Base-by-base conservation (phyloP, 768 basidiomycete genomes). In the Pisolithus albus region DNA sequence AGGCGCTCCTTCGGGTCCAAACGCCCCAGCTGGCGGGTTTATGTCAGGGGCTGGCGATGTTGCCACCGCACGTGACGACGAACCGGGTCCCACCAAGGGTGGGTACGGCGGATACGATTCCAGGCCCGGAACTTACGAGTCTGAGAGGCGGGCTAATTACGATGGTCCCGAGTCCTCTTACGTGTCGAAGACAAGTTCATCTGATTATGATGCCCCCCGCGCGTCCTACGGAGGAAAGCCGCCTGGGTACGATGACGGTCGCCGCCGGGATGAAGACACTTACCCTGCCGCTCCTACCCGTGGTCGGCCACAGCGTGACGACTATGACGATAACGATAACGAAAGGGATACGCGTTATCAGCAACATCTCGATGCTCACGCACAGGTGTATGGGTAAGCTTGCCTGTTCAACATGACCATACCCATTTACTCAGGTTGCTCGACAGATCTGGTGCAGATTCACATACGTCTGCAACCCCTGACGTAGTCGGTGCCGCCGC, bases 331-430 rank as follows among this genome's bases (percentile, higher is more conserved):
- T 8, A 21, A 47, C 37, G 52, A 54, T 8, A 44, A 23, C 32
- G 37, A 38, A 36, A 50, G 43, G 55, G 51, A 0, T 54, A 53
- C 19, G 18, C 52, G 19, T 60, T 59, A 64, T 46, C 50, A 46
- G 15, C 13, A 56, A 1, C 66, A 64, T 0, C 47, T 58, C 3
- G 59, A 62, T 18, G 65, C 65, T n/a, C 67, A 67, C 21, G 52
- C 51, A 7, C 67, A 65, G 34, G 67, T 67, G 32, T 69, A 67
- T 28, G 65, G 54, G 65, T 69, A 38, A 55, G 67, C 51, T 19
- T 19, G 24, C 4, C n/a, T 1, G 13, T 5, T 15, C 32, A 10
- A 0, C 23, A 24, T 15, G 6, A 26, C 37, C 53, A 1, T n/a
- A 23, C 32, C 41, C 18, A 30, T 15, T 15, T 1, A 46, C 39